A percentile compares a stretch with the other conserved stretches of the same genome.
Evolutionary conservation across 495 filamentous ascomycete genomes (phyloP).

Genomic region (Apodospora peruviana): DNA sequence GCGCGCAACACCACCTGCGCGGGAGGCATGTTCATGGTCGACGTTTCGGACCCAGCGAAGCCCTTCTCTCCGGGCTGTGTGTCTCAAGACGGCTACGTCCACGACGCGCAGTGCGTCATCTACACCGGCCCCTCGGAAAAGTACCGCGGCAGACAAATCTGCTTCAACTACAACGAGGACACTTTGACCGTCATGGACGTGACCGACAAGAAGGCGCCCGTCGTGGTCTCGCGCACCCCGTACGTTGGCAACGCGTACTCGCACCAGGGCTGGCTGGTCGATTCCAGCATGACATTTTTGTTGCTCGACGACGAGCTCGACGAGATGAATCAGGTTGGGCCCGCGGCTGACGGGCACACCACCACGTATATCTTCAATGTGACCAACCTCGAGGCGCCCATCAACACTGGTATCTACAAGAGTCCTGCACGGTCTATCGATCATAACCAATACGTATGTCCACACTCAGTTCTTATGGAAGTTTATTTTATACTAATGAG

Average conservation of each 20-base stretch:
- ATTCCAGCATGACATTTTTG: conserved; percentile 48
- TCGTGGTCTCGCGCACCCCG: conserved; percentile 46
- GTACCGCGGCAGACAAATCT: conserved; percentile 51
- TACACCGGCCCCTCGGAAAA: conserved; percentile 51
- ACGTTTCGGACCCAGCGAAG: conserved; percentile 36
- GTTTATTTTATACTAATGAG: no score
- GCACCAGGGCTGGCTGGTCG: conserved; percentile 57
- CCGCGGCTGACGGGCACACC: conserved; percentile 39
- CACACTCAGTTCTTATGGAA: no score
- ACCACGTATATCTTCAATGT: conserved; percentile 55
- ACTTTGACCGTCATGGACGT: conserved; percentile 45
- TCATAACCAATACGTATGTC: conserved; percentile 61
- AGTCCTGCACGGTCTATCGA: conserved; percentile 44
- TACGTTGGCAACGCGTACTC: conserved; percentile 54
- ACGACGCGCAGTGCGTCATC: conserved; percentile 55
- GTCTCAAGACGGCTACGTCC: conserved; percentile 50
- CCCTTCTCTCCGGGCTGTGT: conserved; percentile 40
- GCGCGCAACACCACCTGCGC: conserved; percentile 28
- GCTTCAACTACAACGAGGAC: conserved; percentile 54
- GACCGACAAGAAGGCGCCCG: conserved; percentile 42
- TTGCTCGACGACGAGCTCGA: conserved; percentile 58
- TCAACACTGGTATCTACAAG: conserved; percentile 50
- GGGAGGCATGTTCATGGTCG: conserved; percentile 51
- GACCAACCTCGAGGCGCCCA: conserved; percentile 39
- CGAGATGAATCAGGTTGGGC: conserved; percentile 42